Evolutionary conservation across 495 filamentous ascomycete species (phyloP), one percentile per base, ranked within the genome.

Genomic region (Penicillium flavigenum): DNA sequence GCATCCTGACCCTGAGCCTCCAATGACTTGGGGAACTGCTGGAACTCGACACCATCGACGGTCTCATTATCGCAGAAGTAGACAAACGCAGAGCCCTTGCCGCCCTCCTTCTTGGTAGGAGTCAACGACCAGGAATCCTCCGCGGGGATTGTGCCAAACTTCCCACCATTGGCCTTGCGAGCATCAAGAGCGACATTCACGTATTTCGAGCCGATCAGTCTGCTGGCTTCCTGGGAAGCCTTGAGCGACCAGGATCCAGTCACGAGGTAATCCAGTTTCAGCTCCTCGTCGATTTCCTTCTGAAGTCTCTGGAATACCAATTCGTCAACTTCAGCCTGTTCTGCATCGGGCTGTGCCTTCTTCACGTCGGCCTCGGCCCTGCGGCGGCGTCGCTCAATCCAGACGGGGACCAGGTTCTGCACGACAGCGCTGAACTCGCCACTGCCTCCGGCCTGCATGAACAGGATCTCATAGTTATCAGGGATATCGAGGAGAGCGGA

Each of bases 21-120:
- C 22, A 91, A 77, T 31, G 72, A 68, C 50, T 80, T 71, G 14
- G 93, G 92, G 65, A 95, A 91, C 4, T 60, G 66, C 14, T 88
- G 90, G 65, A 92, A 96, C 67, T 98, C 93, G n/a, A 97, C 90
- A 47, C 94, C 93, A 71, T 96, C 92, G 9, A 79, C 76, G 6
- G 75, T 76, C 65, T 97, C 93, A 60, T 97, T 97, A 71, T 94
- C 90, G 72, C 93, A 97, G 65, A 85, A 90, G 73, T 97, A 97
- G 6, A 92, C 86, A 67, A 92, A 80, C 1, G 91, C 88, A n/a
- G 88, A 72, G 26, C 67, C 76, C 42, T 75, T 76, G 7, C 79
- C 78, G 31, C 74, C 76, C 43, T 77, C 69, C 49, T 64, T 58
- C 65, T 73, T 81, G 26, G 82, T 80, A 22, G 83, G 80, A 51